Conservation (phyloP, 495 filamentous ascomycete genomes). For the Penicillium goetzii region DNA sequence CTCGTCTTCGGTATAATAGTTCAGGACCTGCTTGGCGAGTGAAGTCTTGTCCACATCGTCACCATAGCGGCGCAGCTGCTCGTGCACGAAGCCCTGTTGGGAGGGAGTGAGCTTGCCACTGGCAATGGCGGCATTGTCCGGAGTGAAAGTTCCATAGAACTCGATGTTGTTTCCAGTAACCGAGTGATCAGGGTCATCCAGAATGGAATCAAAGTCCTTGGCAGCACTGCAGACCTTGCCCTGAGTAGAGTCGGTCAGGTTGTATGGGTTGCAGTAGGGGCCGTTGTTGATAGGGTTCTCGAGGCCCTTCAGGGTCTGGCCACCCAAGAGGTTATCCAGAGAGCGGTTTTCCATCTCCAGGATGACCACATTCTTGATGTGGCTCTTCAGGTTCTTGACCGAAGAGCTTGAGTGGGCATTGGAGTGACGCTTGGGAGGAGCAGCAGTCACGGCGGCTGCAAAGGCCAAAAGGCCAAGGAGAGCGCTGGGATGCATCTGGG, state of each 20-base stretch:
- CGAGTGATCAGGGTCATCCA: constrained; percentile 55
- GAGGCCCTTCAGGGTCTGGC: constrained; percentile 40
- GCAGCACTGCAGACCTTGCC: constrained; percentile 45
- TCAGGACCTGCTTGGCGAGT: constrained; percentile 49
- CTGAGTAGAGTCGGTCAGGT: constrained; percentile 42
- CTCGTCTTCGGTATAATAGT: constrained; percentile 55
- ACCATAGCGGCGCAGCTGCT: constrained; percentile 46
- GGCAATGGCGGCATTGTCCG: constrained; percentile 44
- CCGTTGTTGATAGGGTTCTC: constrained; percentile 52
- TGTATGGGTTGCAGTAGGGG: constrained; percentile 48
- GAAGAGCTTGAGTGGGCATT: constrained; percentile 28
- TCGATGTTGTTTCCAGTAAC: constrained; percentile 56
- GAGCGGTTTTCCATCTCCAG: constrained; percentile 54
- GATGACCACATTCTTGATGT: constrained; percentile 53
- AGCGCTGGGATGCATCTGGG: constrained; percentile 39
- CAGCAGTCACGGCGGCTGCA: constrained; percentile 34
- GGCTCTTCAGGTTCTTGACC: constrained; percentile 40
- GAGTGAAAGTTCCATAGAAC: constrained; percentile 50
- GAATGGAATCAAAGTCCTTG: constrained; percentile 47
- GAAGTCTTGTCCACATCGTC: constrained; percentile 38
- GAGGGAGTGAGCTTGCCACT: constrained; percentile 35
- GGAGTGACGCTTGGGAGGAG: constrained; percentile 24
- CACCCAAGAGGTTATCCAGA: constrained; percentile 50
- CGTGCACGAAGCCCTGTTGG: constrained; percentile 53
- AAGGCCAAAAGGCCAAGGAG: constrained; percentile 44